Evolutionary conservation across 108 stramenopile species (phyloP), one percentile per base, ranked within the genome.

Genomic region (Ochromonas danica): DNA sequence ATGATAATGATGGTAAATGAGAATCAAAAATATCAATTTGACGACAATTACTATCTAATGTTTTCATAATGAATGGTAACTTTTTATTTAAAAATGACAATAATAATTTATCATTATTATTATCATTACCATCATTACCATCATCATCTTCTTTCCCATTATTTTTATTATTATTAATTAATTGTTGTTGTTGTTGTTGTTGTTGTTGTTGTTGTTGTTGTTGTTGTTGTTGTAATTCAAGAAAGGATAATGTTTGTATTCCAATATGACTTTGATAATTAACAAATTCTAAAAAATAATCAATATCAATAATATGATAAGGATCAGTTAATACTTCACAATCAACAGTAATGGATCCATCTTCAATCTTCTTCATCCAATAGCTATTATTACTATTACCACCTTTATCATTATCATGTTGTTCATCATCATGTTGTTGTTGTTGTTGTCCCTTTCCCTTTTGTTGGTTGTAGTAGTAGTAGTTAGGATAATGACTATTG

Each of bases 201-300:
- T 14, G 67, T 14, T 42, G 22, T 22, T 40, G 67, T 14, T 42
- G 22, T 14, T 42, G 22, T 14, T 6, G 41, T 6, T 14, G 36
- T 22, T 14, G 22, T 22, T 42, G 6, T 22, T 14, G 22, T 70
- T 38, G 40, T 60, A 25, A 60, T 25, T 25, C 25, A 60, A n/a
- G 40, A 70, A 42, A 14, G 22, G 36, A 40, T 51, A 22, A 6
- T 6, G 72, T 75, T 31, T 57, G 51, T 27, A 75, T 60, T 27
- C 51, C 72, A 27, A 27, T 60, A 10, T 75, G 6, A 6, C 10
- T 36, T 41, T 42, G 36, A 28, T 42, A 33, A 33, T 75, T 36
- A 3, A 75, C 72, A 25, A 33, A 75, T 60, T 75, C 72, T 28
- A 75, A 6, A 36, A 57, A 75, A 45, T 39, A 60, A 6, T 75